phyloP scores from a whole-genome alignment of 2,329 filamentous ascomycete genomes.

The Aciculosporium take region DNA sequence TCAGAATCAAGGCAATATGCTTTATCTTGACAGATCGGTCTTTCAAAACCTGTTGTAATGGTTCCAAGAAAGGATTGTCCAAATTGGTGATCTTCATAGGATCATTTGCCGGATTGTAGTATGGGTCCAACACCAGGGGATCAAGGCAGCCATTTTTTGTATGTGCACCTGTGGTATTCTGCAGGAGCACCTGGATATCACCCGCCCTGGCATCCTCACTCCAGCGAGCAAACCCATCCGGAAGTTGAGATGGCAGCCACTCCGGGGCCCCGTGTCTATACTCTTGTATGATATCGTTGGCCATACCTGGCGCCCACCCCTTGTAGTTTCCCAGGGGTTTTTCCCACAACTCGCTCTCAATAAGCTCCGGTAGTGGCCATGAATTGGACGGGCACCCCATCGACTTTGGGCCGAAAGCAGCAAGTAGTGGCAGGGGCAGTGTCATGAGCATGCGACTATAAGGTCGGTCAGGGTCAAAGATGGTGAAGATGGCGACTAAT shows the following conservation, averaged over 20 bases:
- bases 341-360: conserved; percentile 14
- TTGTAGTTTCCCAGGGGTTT: conserved; percentile 16
- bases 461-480: conserved; percentile 17
- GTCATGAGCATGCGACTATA: conserved; percentile 19
- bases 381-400: conserved; percentile 15
- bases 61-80: conserved; percentile 17
- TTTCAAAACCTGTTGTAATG: conserved; percentile 13
- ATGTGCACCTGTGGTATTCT: not conserved
- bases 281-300: conserved; percentile 11
- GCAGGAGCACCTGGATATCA: not conserved
- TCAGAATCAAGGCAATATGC: conserved; percentile 26
- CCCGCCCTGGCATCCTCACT: conserved; percentile 12
- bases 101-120: conserved; percentile 22
- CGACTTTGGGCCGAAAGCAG: conserved; percentile 14
- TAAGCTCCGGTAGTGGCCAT: conserved; percentile 18
- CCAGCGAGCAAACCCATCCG: conserved; percentile 18
- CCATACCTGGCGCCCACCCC: conserved; percentile 18
- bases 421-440: conserved; percentile 17
- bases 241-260: conserved; percentile 16
- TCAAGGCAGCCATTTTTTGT: conserved; percentile 2
- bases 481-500: conserved; percentile 11
- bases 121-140: conserved; percentile 4
- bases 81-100: conserved; percentile 27
- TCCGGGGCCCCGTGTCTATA: conserved; percentile 15
- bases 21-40: conserved; percentile 22